A percentile compares a stretch with the other conserved stretches of the same genome.
phyloP scores from a whole-genome alignment of 257 asterid genomes.

The Eustoma russellianum region DNA sequence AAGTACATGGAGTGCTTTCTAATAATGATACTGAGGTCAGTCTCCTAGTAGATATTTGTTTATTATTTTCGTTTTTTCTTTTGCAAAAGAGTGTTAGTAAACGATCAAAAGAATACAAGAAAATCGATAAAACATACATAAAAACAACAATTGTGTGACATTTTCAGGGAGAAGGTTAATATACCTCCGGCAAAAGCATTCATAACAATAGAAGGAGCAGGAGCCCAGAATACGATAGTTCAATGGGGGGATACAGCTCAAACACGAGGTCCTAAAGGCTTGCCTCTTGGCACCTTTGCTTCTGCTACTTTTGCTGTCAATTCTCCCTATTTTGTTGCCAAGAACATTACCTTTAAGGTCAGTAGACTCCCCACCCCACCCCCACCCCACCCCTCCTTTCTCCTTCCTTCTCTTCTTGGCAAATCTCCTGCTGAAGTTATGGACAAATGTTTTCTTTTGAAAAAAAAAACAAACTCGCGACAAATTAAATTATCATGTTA shows the following conservation, averaged over 20 bases:
- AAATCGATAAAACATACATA: no score
- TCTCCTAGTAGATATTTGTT: no score
- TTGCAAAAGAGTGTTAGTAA: no score
- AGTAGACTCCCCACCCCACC: no score
- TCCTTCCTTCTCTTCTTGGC: no score
- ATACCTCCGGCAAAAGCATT: conserved; percentile 58
- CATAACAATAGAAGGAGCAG: conserved; percentile 66
- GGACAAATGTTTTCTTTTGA: neutral
- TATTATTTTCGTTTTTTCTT: no score
- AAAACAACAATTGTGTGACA: neutral
- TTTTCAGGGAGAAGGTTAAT: conserved; percentile 66
- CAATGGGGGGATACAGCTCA: conserved; percentile 91
- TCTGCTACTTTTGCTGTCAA: conserved; percentile 94
- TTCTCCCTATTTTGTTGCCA: conserved; percentile 74
- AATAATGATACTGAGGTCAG: no score
- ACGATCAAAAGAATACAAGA: no score
- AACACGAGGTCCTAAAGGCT: conserved; percentile 56
- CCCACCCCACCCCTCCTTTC: no score
- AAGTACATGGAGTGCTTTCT: no score
- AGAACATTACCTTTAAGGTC: conserved; percentile 78
- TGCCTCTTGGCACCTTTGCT: conserved; percentile 72
- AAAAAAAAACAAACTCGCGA: no score
- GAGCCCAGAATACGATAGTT: conserved; percentile 68
- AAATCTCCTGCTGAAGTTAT: neutral
- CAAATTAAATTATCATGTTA: no score